These are phyloP conservation scores for Pseudonitzschia delicatissima DNA, from an alignment of 108 stramenopile genomes.

Conservation along the genomic window DNA sequence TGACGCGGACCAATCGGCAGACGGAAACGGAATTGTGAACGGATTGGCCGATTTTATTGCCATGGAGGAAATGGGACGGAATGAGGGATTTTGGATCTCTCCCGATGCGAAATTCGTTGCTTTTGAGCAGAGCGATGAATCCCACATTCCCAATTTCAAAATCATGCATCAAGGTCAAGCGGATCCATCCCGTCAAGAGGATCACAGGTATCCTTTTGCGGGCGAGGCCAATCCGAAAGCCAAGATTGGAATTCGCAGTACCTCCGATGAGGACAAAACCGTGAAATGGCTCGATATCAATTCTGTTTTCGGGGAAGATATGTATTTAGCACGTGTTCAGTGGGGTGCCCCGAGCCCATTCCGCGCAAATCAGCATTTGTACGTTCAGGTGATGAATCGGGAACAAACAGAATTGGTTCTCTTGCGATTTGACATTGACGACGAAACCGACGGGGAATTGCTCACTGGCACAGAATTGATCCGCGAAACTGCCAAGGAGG, in stretches of 20 bases:
- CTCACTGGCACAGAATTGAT: slow-evolving; percentile 35
- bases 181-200: slow-evolving; percentile 54
- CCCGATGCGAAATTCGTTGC: slow-evolving; percentile 62
- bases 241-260: slow-evolving; percentile 39
- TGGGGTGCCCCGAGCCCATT: slow-evolving; percentile 37
- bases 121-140: slow-evolving; percentile 82
- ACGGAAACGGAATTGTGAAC: slow-evolving; percentile 38
- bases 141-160: slow-evolving; percentile 71
- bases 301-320: not conserved
- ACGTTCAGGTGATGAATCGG: slow-evolving; percentile 39
- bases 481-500: slow-evolving; percentile 5
- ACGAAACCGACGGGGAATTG: not conserved
- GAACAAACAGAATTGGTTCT: slow-evolving; percentile 43
- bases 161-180: slow-evolving; percentile 73
- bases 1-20: slow-evolving; percentile 9
- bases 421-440: slow-evolving; percentile 11
- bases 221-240: slow-evolving; percentile 82
- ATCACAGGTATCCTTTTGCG: slow-evolving; percentile 94
- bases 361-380: slow-evolving; percentile 38
- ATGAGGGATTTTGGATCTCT: slow-evolving; percentile 90
- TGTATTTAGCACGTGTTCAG: not conserved
- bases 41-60: slow-evolving; percentile 67
- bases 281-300: not conserved
- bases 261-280: slow-evolving; percentile 4
- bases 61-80: slow-evolving; percentile 91